Evolutionary conservation across 2,329 filamentous ascomycete species (phyloP), one percentile per base, ranked within the genome.

Genomic region (Fusarium praegraminearum): DNA sequence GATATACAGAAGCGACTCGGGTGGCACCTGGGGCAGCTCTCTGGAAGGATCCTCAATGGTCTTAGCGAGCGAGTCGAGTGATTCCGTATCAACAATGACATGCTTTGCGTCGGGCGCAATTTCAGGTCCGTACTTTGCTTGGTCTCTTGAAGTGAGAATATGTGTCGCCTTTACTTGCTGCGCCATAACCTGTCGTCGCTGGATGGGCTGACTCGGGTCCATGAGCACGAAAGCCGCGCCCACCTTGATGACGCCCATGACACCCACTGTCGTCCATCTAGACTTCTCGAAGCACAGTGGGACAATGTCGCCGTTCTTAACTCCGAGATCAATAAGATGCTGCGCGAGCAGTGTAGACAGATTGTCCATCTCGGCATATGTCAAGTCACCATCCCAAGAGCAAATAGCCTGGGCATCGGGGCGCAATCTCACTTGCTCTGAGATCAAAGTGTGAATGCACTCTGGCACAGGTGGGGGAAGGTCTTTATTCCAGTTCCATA

Each of bases 1-100:
- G 71, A 90, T 86, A 64, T 85, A 86, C 35, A 85, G 80, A 11
- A 83, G 80, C 1, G 79, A 76, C 7, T 76, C 75, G 4, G 82
- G 69, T 4, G 89, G 77, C n/a, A 85, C 81, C 0, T 60, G 50
- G 0, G 81, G 80, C 2, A 82, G 72, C 12, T 52, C 67, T 36
- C 46, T 70, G 5, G 66, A 61, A 10, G 63, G 62, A 32, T 61
- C 65, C 18, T 68, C 44, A 2, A 56, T 62, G 16, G 63, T 70
- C 28, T 63, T 38, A n/a, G 57, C 72, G 8, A 74, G 35, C 11
- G 61, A 62, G 12, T 24, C n/a, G 10, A 73, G 47, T 18, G 61
- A 41, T 9, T 52, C 38, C 3, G 54, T 59, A 18, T 74, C 72
- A 7, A 74, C 61, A 15, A 70, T 51, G 11, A 73, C 51, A 16